phyloP scores from a whole-genome alignment of 495 filamentous ascomycete genomes.

The Trichoderma virens region DNA sequence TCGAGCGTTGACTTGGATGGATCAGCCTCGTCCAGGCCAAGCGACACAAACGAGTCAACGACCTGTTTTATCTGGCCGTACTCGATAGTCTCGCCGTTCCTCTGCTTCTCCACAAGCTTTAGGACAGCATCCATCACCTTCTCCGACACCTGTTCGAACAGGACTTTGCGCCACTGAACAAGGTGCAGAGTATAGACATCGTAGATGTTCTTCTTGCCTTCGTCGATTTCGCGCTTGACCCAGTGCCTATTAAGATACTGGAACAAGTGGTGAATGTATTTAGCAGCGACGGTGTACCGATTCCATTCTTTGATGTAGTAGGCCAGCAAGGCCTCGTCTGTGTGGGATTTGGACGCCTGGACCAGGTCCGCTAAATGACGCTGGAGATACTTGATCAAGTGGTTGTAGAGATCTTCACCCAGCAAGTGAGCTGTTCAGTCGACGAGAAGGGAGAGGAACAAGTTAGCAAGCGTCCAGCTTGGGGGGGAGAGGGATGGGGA shows the following conservation, averaged over 20 bases:
- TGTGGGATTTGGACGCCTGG: constrained; percentile 61
- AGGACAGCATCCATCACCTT: constrained; percentile 94
- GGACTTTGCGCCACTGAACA: constrained; percentile 86
- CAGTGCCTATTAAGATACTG: constrained; percentile 96
- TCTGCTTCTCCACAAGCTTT: constrained; percentile 93
- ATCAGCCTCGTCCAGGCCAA: constrained; percentile 91
- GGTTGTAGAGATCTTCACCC: constrained; percentile 92
- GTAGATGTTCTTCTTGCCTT: constrained; percentile 97
- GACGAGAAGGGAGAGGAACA: background rate
- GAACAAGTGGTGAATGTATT: constrained; percentile 96
- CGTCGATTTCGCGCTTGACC: constrained; percentile 98
- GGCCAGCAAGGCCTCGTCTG: constrained; percentile 82
- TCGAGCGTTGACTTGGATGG: constrained; percentile 89
- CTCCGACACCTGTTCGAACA: constrained; percentile 73
- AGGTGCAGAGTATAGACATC: constrained; percentile 96
- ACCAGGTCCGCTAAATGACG: constrained; percentile 62
- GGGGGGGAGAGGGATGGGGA: background rate
- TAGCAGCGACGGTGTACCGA: constrained; percentile 88
- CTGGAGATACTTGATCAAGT: constrained; percentile 76
- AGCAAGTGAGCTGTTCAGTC: constrained; percentile 70
- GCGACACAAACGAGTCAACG: constrained; percentile 92
- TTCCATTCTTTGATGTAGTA: constrained; percentile 98
- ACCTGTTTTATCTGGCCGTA: constrained; percentile 94
- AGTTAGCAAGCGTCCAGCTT: background rate
- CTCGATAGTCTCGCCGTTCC: constrained; percentile 97